A percentile compares a stretch with the other conserved stretches of the same genome.
Evolutionary conservation across 2,329 filamentous ascomycete species (phyloP).

Genomic region (Hirsutella rhossiliensis): DNA sequence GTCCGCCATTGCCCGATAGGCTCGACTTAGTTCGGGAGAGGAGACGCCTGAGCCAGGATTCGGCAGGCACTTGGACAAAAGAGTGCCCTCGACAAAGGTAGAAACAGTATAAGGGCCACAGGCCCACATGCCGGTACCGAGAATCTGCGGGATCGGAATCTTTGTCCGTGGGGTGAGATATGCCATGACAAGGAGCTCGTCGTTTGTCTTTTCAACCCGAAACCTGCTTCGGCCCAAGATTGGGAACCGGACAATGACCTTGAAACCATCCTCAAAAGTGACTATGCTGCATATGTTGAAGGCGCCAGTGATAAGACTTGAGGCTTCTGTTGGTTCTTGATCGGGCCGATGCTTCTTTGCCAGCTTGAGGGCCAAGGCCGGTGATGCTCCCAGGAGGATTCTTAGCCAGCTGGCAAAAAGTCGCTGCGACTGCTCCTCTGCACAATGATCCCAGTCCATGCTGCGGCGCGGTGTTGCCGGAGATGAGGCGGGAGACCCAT

Average conservation of each 20-base stretch:
- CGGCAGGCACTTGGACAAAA: background rate
- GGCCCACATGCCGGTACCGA: background rate
- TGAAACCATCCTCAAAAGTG: background rate
- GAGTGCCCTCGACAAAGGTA: background rate
- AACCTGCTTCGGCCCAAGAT: background rate
- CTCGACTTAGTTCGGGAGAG: background rate
- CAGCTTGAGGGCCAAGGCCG: background rate
- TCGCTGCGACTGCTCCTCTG: background rate
- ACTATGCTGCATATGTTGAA: background rate
- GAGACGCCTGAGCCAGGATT: background rate
- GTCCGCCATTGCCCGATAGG: background rate
- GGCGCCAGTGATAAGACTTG: background rate
- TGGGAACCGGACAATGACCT: background rate
- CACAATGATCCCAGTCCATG: slow-evolving; percentile 1
- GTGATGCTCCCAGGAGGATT: background rate
- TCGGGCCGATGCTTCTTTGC: background rate
- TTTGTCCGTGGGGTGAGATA: background rate
- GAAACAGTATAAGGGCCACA: background rate
- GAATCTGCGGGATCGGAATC: background rate
- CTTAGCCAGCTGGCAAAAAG: background rate
- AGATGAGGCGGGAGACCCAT: background rate
- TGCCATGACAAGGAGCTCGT: background rate
- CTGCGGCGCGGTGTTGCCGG: background rate
- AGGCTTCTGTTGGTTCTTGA: background rate
- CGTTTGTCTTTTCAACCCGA: slow-evolving; percentile 1